Base-by-base conservation (phyloP, 371 early-diverging fungal genomes). In the Ordospora colligata region DNA sequence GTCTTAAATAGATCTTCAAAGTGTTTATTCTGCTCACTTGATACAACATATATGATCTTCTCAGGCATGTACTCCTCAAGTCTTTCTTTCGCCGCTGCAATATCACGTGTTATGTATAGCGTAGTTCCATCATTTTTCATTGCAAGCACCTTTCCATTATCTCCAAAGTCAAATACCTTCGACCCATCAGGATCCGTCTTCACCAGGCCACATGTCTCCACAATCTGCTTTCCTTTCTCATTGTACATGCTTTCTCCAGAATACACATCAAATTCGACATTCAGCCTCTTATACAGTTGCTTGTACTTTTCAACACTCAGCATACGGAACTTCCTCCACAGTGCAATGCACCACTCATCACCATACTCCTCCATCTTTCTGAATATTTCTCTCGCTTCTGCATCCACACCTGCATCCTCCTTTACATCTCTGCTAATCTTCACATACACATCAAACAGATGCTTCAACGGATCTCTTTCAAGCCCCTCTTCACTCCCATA, bases 191-290 rank as follows among this genome's bases (percentile, higher is more conserved):
- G 70, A 49, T 82, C 81, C 5, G 17, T 71, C 22, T 27, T 27
- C 3, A 47, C 62, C 88, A 87, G 42, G 17, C 46, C 17, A 11
- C 92, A 87, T 81, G 89, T 84, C 52, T 88, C 78, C 76, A 92
- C 85, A n/a, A 92, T 93, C 40, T 86, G 86, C 5, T 85, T 82
- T 88, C 92, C 91, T 58, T 89, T 88, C 23, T 88, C 87, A 40
- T 88, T 88, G 73, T 93, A 94, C 84, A 92, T 89, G 32, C 95
- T 94, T 87, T 98, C 99, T 52, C 99, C 97, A 42, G 94, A 94
- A 84, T 94, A 97, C 44, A 94, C 88, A 84, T 97, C 97, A 81
- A 97, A 97, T 14, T 88, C 74, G 74, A 96, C 88, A 84, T 93
- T 92, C 73, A 98, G 87, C 76, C 93, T 92, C 17, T 87, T 89